These are phyloP conservation scores for Dictyostelium intermedium DNA, from an alignment of 78 protist species.

Conservation along the genomic window DNA sequence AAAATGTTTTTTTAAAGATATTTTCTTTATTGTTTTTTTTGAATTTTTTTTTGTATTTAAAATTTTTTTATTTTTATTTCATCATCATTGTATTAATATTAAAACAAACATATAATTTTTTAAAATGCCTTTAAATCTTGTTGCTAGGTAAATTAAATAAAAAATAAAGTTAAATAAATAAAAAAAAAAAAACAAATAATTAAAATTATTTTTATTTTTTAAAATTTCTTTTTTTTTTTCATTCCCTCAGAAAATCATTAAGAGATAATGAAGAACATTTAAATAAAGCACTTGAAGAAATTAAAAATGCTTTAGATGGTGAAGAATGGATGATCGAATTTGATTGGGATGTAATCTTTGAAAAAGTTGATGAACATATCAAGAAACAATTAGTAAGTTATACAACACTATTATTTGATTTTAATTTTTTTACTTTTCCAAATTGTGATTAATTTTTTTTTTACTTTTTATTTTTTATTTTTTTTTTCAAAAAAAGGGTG, in stretches of 20 bases:
- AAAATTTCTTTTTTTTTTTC: background rate
- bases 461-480: background rate
- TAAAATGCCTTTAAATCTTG: conserved; percentile 32
- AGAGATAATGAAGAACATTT: conserved; percentile 56
- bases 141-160: background rate
- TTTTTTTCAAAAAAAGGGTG: background rate
- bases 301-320: conserved; percentile 16
- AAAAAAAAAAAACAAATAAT: background rate
- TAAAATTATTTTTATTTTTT: background rate
- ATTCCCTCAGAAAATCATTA: conserved; percentile 40
- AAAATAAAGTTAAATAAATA: background rate
- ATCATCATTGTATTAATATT: background rate
- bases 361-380: background rate
- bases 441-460: background rate
- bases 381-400: background rate
- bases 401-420: background rate
- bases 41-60: background rate
- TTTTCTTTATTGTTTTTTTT: background rate
- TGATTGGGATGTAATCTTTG: conserved; percentile 34
- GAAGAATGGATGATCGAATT: conserved; percentile 45
- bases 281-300: background rate
- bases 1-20: background rate
- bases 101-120: background rate
- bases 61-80: background rate
- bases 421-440: background rate